These are phyloP conservation scores for Haplographium delicatum DNA, from an alignment of 495 filamentous ascomycete genomes.

Conservation along the genomic window DNA sequence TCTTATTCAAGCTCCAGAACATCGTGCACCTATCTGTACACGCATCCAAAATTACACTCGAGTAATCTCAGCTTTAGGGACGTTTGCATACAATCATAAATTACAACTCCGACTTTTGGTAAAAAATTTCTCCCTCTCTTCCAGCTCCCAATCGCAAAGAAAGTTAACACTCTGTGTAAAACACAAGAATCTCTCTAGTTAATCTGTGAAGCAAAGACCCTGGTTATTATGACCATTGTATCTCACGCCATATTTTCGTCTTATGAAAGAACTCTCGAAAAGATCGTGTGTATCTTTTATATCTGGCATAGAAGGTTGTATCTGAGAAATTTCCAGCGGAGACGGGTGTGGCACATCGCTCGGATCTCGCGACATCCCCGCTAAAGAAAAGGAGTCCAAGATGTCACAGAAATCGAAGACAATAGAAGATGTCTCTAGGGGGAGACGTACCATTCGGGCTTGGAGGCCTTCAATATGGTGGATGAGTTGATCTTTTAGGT, in stretches of 20 bases:
- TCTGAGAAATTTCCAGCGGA: background rate
- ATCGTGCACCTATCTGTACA: too few species aligned
- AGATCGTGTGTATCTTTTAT: background rate
- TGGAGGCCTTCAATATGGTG: background rate
- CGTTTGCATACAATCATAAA: too few species aligned
- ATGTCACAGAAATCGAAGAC: background rate
- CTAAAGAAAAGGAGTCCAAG: background rate
- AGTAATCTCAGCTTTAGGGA: too few species aligned
- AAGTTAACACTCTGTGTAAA: too few species aligned
- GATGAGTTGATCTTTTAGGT: background rate
- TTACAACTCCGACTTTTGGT: too few species aligned
- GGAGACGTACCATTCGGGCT: background rate
- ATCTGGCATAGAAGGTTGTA: background rate
- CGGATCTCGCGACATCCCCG: background rate
- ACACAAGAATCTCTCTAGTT: too few species aligned
- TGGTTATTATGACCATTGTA: background rate
- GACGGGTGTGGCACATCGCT: background rate
- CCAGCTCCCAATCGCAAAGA: too few species aligned
- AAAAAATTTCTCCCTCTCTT: too few species aligned
- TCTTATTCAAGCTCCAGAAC: too few species aligned
- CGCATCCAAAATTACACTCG: too few species aligned
- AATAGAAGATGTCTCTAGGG: too few species aligned
- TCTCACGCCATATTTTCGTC: background rate
- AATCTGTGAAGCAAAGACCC: background rate
- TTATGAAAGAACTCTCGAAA: background rate